Evolutionary conservation across 345 rosid species (phyloP).

Genomic region (Dimocarpus longan): DNA sequence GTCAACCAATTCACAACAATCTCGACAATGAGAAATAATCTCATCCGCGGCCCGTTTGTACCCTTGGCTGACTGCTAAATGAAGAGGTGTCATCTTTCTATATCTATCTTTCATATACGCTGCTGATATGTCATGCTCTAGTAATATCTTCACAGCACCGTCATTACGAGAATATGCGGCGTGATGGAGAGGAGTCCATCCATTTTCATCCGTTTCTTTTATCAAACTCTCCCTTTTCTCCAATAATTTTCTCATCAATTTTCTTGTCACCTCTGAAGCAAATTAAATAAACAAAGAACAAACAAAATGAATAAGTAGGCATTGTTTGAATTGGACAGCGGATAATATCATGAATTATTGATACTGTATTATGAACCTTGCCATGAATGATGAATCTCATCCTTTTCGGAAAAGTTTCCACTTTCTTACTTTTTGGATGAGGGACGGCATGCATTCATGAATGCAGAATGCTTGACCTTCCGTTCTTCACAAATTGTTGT

Average conservation of each 20-base stretch:
- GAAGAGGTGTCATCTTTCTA: not conserved
- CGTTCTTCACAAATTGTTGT: too few species aligned
- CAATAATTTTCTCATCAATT: too few species aligned
- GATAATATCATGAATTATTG: too few species aligned
- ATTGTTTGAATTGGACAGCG: too few species aligned
- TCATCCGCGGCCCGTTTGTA: rapidly evolving
- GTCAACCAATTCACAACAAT: not conserved
- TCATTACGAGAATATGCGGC: not conserved
- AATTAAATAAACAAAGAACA: too few species aligned
- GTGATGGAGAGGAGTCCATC: not conserved
- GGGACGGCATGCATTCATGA: too few species aligned
- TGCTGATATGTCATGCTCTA: not conserved
- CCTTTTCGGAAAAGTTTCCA: too few species aligned
- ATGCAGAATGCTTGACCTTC: too few species aligned
- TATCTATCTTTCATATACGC: not conserved
- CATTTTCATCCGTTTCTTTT: not conserved
- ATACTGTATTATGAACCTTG: too few species aligned
- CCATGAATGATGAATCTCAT: too few species aligned
- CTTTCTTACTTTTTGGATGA: too few species aligned
- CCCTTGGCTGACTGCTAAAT: not conserved
- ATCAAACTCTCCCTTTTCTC: not conserved
- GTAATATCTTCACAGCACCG: not conserved
- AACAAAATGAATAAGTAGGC: too few species aligned
- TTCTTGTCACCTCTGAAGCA: not conserved
- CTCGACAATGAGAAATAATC: not conserved